phyloP scores from a whole-genome alignment of 768 basidiomycete genomes.

The Floccularia luteovirens region DNA sequence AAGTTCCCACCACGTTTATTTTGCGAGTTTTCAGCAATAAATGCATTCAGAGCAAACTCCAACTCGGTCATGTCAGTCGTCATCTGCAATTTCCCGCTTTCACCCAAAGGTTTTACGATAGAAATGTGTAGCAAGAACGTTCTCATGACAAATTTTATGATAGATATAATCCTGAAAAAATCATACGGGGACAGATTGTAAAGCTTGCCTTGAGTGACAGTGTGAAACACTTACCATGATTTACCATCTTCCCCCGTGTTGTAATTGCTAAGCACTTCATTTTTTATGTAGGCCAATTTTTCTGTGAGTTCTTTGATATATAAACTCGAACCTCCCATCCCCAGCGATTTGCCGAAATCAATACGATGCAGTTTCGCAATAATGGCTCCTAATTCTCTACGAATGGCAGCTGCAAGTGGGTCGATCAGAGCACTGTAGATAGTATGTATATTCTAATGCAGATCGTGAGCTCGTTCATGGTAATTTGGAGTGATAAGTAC shows the following conservation, averaged over 20 bases:
- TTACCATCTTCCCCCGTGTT: constrained; percentile 62
- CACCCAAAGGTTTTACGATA: constrained; percentile 84
- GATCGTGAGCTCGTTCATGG: constrained; percentile 1
- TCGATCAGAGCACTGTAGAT: constrained; percentile 51
- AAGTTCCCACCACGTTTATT: constrained; percentile 59
- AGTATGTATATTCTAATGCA: not conserved
- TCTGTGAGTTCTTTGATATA: constrained; percentile 93
- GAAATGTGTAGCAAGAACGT: constrained; percentile 93
- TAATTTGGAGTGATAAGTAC: constrained; percentile 28
- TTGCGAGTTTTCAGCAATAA: constrained; percentile 45
- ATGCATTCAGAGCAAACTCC: constrained; percentile 85
- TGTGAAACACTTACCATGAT: constrained; percentile 65
- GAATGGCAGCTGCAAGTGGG: constrained; percentile 59
- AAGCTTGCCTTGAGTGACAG: not conserved
- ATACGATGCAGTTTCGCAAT: constrained; percentile 80
- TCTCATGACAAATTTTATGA: constrained; percentile 75
- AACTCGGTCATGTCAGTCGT: constrained; percentile 95
- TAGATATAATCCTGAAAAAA: constrained; percentile 43
- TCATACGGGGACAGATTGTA: not conserved
- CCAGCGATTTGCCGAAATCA: constrained; percentile 66
- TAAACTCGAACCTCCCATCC: constrained; percentile 62
- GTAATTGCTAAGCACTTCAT: constrained; percentile 68
- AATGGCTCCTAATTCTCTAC: constrained; percentile 74
- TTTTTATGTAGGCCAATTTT: constrained; percentile 76
- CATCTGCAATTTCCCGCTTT: constrained; percentile 89